Evolutionary conservation across 1,139 yeast species (phyloP).

Genomic region (Zygosaccharomyces pseudobailii): DNA sequence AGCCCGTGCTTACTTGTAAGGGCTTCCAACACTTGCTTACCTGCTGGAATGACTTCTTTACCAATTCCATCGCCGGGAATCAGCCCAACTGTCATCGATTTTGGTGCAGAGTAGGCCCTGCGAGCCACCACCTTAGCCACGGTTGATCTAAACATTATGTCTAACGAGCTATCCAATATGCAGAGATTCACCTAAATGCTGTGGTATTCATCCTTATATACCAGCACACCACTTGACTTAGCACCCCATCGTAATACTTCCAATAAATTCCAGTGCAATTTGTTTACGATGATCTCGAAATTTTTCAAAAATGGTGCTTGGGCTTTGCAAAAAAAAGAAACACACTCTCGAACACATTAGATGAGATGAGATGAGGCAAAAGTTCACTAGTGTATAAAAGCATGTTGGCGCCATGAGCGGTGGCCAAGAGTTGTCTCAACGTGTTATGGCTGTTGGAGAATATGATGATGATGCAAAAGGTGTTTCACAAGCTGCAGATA

Average conservation of each 20-base stretch:
- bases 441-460: neutral
- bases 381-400: neutral
- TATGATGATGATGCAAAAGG: neutral
- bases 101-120: constrained; percentile 25
- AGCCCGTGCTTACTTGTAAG: constrained; percentile 72
- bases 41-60: constrained; percentile 94
- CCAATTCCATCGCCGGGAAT: constrained; percentile 99
- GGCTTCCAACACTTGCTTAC: constrained; percentile 76
- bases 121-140: constrained; percentile 20
- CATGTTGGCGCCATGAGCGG: neutral
- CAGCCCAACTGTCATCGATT: constrained; percentile 44
- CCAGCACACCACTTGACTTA: neutral
- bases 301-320: constrained; percentile 6
- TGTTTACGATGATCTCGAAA: neutral
- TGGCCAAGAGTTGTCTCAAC: neutral
- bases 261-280: neutral
- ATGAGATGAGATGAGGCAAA: constrained; percentile 3
- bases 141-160: constrained; percentile 26
- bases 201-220: neutral
- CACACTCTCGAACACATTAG: neutral
- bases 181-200: no score
- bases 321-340: constrained; percentile 9
- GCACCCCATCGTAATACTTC: neutral
- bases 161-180: neutral
- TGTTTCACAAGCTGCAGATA: constrained; percentile 5